Conservation (phyloP, 2,329 filamentous ascomycete genomes). For the Fonsecaea erecta region DNA sequence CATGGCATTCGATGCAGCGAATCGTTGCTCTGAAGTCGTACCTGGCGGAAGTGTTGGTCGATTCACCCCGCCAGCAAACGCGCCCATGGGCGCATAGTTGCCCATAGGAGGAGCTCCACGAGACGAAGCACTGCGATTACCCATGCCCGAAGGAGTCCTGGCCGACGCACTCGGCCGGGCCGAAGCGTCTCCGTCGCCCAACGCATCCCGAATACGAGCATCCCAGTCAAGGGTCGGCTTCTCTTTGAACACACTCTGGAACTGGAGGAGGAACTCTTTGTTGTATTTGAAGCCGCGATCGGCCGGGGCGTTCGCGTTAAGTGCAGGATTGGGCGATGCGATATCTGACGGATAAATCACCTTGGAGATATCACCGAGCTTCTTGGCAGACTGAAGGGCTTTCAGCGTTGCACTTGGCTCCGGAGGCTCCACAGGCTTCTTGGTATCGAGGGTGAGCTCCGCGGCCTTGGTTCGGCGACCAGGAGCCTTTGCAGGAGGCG, state of each 20-base stretch:
- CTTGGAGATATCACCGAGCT: conserved; percentile 78
- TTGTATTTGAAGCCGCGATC: conserved; percentile 92
- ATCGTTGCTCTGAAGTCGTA: conserved; percentile 78
- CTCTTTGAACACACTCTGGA: conserved; percentile 94
- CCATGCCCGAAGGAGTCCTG: conserved; percentile 54
- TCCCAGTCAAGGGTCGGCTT: conserved; percentile 95
- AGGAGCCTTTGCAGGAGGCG: conserved; percentile 59
- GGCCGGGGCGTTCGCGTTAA: conserved; percentile 74
- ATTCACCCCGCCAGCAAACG: conserved; percentile 57
- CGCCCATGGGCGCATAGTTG: conserved; percentile 67
- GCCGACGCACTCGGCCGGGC: conserved; percentile 66
- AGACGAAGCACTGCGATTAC: conserved; percentile 56
- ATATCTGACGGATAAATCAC: conserved; percentile 83
- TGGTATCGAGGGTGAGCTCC: conserved; percentile 85
- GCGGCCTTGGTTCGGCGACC: conserved; percentile 77
- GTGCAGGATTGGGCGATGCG: conserved; percentile 84
- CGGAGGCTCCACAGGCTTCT: conserved; percentile 83
- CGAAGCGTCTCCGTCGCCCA: conserved; percentile 75
- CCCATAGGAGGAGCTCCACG: conserved; percentile 57
- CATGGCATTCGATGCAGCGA: conserved; percentile 66
- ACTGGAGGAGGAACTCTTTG: conserved; percentile 92
- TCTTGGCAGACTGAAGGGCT: conserved; percentile 87
- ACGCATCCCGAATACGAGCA: conserved; percentile 78
- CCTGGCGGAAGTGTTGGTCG: conserved; percentile 69
- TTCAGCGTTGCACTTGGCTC: conserved; percentile 94